Evolutionary conservation across 306 rosid genomes (phyloP), one percentile per base, ranked within the genome.

Genomic region (Heteromeles arbutifolia): DNA sequence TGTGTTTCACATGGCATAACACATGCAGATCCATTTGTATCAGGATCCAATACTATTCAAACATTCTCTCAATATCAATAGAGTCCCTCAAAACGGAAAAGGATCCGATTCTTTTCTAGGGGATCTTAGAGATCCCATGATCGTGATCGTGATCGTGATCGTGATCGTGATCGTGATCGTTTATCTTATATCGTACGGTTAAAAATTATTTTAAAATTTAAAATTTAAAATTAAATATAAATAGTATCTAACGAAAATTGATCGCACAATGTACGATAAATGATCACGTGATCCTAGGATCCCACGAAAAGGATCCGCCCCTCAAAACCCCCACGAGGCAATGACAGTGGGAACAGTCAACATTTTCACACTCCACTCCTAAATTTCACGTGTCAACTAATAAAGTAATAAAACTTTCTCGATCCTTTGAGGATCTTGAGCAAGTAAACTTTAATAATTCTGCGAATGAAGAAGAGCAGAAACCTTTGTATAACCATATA

Each of bases 221-320:
- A 32, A 32, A 5, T 32, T 32, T 32, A 32, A 32, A 5, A 32
- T 32, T 32, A 32, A 32, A 32, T 5, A 32, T 32, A 5, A 5
- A 32, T 5, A 5, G 0, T 32, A 32, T 0, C 0, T 32, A 32
- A 32, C 0, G 0, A 32, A 32, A 5, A 32, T 1, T 32, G 7
- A 32, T 5, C 0, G 7, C 1, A 32, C 0, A 1, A 32, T 5
- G 7, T 1, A 32, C 6, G 1, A 5, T 32, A 0, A 5, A 25
- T 25, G 34, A 32, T 32, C 6, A 32, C 1, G 1, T 0, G 0
- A 32, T 1, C 5, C 6, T 32, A 32, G 0, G 6, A 32, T 4
- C 32, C 32, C 0, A 4, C 0, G 6, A 5, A 32, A 32, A 32
- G 0, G 1, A 32, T 32, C 6, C 34, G 3, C 17, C 56, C 56